Base-by-base conservation (phyloP, 2,329 filamentous ascomycete species). In the Hymenoscyphus salicellus region DNA sequence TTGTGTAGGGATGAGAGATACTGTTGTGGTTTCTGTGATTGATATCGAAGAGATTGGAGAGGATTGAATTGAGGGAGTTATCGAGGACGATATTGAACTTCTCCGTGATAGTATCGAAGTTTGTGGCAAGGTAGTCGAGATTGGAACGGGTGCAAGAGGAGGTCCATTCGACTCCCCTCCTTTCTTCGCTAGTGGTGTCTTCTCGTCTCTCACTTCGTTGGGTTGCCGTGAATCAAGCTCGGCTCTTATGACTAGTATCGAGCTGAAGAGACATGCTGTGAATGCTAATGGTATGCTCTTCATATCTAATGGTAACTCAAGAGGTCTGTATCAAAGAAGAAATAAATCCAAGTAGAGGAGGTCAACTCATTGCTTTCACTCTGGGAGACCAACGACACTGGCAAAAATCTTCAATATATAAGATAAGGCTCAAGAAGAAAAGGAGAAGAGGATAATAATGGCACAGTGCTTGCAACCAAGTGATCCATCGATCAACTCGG, bases 321-420 rank as follows among this genome's bases (percentile, higher is more conserved):
- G 60, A 23, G 55, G 55, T 8, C 58, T 57, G 61, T 63, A 56
- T 61, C 57, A 61, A 30, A 52, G 28, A 65, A 60, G 65, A 46
- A 52, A 65, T 8, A 66, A 59, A 36, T 38, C 43, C 36, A 62
- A 65, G 58, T 64, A 46, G 20, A 68, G 67, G 63, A 66, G 64
- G 64, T 71, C 69, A 73, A 69, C 59, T 68, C 70, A 73, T 72
- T 55, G 61, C 66, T 72, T 60, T 62, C 30, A 60, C 36, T 52
- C 32, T 63, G 55, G 49, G n/a, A 62, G 62, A 23, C 69, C 55
- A 64, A 60, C 64, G 49, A 65, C 63, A 66, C 65, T 66, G n/a
- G 62, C 38, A 59, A 65, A 55, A 66, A 64, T 59, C 36, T 52
- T 64, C 43, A 41, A 66, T 59, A 49, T 65, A 68, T 57, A 61